These are phyloP conservation scores for Brassica juncea DNA, from an alignment of 345 rosid species.

Conservation along the genomic window DNA sequence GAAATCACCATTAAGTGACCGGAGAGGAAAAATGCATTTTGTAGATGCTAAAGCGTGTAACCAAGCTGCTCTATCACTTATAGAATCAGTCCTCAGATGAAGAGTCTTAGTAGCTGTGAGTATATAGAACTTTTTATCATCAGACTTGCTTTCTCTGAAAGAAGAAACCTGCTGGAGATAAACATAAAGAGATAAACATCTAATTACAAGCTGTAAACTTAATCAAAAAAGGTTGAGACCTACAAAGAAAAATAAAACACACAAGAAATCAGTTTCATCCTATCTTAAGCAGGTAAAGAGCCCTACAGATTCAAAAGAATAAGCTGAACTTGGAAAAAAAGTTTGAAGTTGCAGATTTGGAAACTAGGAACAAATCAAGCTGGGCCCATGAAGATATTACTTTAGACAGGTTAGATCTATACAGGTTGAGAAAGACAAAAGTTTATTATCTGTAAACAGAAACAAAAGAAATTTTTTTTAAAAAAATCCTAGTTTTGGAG, in stretches of 20 bases:
- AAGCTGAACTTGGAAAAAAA: conserved; percentile 11
- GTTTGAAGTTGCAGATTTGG: conserved; percentile 20
- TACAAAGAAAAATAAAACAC: neutral
- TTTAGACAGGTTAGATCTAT: conserved; percentile 28
- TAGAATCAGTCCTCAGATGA: conserved; percentile 87
- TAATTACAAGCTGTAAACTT: conserved; percentile 11
- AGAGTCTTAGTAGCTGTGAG: conserved; percentile 97
- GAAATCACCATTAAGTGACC: conserved; percentile 60
- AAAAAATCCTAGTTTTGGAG: conserved; percentile 26
- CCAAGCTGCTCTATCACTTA: conserved; percentile 83
- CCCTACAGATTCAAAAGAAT: conserved; percentile 13
- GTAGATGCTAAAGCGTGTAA: conserved; percentile 81
- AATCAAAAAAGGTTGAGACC: conserved; percentile 6
- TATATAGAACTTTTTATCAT: conserved; percentile 83
- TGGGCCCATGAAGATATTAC: conserved; percentile 37
- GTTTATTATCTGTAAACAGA: conserved; percentile 18
- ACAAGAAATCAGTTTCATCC: conserved; percentile 1
- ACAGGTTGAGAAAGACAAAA: conserved; percentile 28
- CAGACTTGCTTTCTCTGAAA: conserved; percentile 96
- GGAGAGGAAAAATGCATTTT: conserved; percentile 62
- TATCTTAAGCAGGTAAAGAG: conserved; percentile 18
- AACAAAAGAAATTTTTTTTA: neutral
- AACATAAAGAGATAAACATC: conserved; percentile 27
- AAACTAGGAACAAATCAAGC: conserved; percentile 34
- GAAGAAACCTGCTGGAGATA: conserved; percentile 77